A percentile compares a stretch with the other conserved stretches of the same genome.
Evolutionary conservation across 2,329 filamentous ascomycete species (phyloP).

Genomic region (Eutypella sp.): DNA sequence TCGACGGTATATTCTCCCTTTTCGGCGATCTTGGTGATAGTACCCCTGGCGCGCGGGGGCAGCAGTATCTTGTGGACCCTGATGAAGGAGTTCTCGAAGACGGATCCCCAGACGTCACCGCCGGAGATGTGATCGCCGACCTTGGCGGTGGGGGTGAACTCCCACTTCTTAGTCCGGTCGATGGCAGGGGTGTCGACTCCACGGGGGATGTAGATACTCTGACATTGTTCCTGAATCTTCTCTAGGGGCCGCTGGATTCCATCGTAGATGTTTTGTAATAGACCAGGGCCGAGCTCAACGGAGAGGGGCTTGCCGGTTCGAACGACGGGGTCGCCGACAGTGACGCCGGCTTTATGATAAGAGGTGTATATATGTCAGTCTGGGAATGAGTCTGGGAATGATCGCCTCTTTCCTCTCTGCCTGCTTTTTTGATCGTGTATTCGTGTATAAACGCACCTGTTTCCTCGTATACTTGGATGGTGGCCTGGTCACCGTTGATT

Average conservation of each 20-base stretch:
- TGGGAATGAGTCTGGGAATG: too few species aligned
- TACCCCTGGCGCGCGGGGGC: slow-evolving; percentile 83
- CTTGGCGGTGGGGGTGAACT: slow-evolving; percentile 87
- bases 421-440: too few species aligned
- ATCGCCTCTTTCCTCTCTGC: too few species aligned
- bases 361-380: too few species aligned
- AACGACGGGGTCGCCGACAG: slow-evolving; percentile 85
- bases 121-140: slow-evolving; percentile 96
- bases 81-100: slow-evolving; percentile 94
- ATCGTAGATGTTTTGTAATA: slow-evolving; percentile 99
- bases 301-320: slow-evolving; percentile 94
- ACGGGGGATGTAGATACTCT: slow-evolving; percentile 96
- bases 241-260: slow-evolving; percentile 95
- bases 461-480: slow-evolving; percentile 98
- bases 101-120: slow-evolving; percentile 90
- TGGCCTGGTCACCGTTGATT: slow-evolving; percentile 91
- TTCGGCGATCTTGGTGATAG: slow-evolving; percentile 82
- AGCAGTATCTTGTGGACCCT: slow-evolving; percentile 90
- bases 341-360: slow-evolving; percentile 71
- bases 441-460: slow-evolving; percentile 84
- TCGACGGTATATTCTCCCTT: slow-evolving; percentile 93
- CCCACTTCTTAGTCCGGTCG: slow-evolving; percentile 91
- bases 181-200: slow-evolving; percentile 85
- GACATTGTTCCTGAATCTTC: slow-evolving; percentile 69
- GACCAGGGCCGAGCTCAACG: slow-evolving; percentile 91